phyloP scores from a whole-genome alignment of 176 grass and related monocot genomes.

The Ananas comosus region DNA sequence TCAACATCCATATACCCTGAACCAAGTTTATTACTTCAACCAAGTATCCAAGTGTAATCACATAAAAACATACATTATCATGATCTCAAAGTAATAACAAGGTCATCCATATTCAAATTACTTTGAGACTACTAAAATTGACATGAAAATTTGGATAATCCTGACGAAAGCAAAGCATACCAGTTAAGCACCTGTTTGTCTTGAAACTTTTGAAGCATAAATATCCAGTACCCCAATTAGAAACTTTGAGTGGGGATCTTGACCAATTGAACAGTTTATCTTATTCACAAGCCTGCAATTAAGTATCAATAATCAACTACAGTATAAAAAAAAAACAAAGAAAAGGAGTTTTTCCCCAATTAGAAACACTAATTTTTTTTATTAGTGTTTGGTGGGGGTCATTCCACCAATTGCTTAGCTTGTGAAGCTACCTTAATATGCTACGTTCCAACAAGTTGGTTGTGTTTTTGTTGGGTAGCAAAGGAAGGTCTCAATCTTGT shows the following conservation, averaged over 20 bases:
- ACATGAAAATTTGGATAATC: conserved; percentile 18
- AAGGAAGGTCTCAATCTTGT: too few relatives aligned
- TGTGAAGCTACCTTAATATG: too few relatives aligned
- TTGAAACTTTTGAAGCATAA: conserved; percentile 99
- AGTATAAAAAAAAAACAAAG: not conserved
- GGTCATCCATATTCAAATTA: not conserved
- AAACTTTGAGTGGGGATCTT: conserved; percentile 84
- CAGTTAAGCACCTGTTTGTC: conserved; percentile 97
- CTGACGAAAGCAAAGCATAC: conserved; percentile 64
- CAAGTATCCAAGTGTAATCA: conserved; percentile 26
- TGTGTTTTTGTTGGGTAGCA: too few relatives aligned
- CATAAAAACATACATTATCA: not conserved
- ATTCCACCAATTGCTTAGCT: too few relatives aligned
- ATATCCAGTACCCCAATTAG: conserved; percentile 96
- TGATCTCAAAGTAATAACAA: not conserved
- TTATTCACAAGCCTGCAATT: conserved; percentile 83
- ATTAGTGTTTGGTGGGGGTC: too few relatives aligned
- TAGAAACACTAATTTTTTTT: too few relatives aligned
- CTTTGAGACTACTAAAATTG: not conserved
- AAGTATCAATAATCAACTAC: conserved; percentile 11
- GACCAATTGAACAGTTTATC: conserved; percentile 93
- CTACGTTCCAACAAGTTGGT: too few relatives aligned
- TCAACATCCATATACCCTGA: too few relatives aligned
- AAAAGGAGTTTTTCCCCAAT: conserved; percentile 19
- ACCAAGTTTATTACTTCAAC: not conserved